Evolutionary conservation across 2,329 filamentous ascomycete genomes (phyloP).

Genomic region (Aspergillus cejpii): DNA sequence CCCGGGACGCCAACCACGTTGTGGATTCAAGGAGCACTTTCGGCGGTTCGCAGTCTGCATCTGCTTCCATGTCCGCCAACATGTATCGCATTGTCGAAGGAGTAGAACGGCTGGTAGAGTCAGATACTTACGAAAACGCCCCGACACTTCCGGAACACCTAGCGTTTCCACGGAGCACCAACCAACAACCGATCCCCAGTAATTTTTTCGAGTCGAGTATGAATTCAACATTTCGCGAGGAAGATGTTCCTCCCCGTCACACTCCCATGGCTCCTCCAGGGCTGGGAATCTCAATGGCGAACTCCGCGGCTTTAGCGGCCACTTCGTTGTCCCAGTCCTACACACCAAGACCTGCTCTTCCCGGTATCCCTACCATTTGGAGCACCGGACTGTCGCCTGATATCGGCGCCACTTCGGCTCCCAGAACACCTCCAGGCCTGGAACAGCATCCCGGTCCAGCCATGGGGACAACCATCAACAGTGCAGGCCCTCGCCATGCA

Average conservation of each 20-base stretch:
- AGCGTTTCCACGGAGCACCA: slow-evolving; percentile 19
- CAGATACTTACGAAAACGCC: slow-evolving; percentile 35
- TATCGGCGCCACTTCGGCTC: slow-evolving; percentile 36
- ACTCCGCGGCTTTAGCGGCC: slow-evolving; percentile 16
- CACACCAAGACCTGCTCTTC: slow-evolving; percentile 26
- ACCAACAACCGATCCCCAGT: slow-evolving; percentile 20
- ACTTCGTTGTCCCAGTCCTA: slow-evolving; percentile 28
- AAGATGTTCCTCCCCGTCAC: slow-evolving; percentile 18
- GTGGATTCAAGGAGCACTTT: slow-evolving; percentile 30
- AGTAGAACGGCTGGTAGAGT: slow-evolving; percentile 37
- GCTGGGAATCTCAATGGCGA: slow-evolving; percentile 22
- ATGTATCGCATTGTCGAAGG: slow-evolving; percentile 38
- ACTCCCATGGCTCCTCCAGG: slow-evolving; percentile 32
- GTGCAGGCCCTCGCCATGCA: slow-evolving; percentile 16
- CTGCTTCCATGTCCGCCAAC: slow-evolving; percentile 38
- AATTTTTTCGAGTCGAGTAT: slow-evolving; percentile 20
- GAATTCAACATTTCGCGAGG: slow-evolving; percentile 19
- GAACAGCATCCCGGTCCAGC: slow-evolving; percentile 20
- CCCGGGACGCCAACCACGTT: slow-evolving; percentile 20
- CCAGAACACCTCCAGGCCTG: slow-evolving; percentile 36
- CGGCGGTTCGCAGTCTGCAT: slow-evolving; percentile 45
- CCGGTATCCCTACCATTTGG: slow-evolving; percentile 40
- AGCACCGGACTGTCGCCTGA: slow-evolving; percentile 42
- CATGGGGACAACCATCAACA: slow-evolving; percentile 11
- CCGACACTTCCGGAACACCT: slow-evolving; percentile 24